Evolutionary conservation across 2,329 filamentous ascomycete genomes (phyloP).

Genomic region (Xylaria sp.): DNA sequence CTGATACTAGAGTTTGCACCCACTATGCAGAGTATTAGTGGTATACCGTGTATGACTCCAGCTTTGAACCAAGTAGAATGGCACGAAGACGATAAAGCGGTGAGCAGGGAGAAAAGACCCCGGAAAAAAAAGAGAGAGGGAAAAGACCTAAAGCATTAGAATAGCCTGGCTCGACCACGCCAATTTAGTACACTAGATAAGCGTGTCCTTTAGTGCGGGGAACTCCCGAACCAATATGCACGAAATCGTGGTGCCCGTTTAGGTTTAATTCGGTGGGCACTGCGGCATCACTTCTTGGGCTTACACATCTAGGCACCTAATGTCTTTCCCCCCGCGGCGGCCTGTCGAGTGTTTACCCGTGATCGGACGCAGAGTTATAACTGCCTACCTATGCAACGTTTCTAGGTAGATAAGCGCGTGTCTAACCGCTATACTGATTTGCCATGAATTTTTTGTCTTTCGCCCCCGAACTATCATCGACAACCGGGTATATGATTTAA

Average conservation of each 20-base stretch:
- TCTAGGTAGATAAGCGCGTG: neutral
- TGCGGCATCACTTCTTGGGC: slow-evolving; percentile 3
- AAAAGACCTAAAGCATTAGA: neutral
- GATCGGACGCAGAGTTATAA: slow-evolving; percentile 33
- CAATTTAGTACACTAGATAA: slow-evolving; percentile 32
- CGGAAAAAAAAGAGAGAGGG: neutral
- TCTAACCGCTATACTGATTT: neutral
- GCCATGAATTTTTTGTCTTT: neutral
- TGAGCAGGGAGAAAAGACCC: slow-evolving; percentile 13
- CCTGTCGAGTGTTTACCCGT: slow-evolving; percentile 7
- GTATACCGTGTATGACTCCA: neutral
- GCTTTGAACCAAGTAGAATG: neutral
- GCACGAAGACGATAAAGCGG: slow-evolving; percentile 27
- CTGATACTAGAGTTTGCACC: too few relatives aligned
- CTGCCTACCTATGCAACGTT: slow-evolving; percentile 25
- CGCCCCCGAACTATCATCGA: neutral
- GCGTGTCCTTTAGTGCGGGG: slow-evolving; percentile 43
- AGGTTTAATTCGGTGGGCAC: slow-evolving; percentile 40
- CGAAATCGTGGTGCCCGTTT: slow-evolving; percentile 39
- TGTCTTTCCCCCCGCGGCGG: neutral
- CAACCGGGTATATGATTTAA: slow-evolving; percentile 24
- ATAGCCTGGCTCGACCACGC: slow-evolving; percentile 15
- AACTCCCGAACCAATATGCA: slow-evolving; percentile 41
- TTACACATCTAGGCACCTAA: neutral
- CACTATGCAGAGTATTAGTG: neutral